Evolutionary conservation across 2,329 filamentous ascomycete species (phyloP), one percentile per base, ranked within the genome.

Genomic region (Colletotrichum karsti): DNA sequence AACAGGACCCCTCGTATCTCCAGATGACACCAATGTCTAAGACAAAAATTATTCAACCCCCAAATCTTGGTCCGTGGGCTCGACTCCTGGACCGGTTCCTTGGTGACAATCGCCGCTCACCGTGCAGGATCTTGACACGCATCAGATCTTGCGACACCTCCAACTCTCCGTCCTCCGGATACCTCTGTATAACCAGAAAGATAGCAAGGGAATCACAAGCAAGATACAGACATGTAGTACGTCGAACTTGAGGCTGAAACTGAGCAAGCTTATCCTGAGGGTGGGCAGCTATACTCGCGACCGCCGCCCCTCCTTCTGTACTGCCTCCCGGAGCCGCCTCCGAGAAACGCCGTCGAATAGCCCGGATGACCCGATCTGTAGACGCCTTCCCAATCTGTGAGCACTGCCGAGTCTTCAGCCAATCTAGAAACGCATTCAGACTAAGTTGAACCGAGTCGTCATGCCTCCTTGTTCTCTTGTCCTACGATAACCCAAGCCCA

Each of bases 361-460:
- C 24, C 54, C 55, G 30, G 39, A 39, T 54, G n/a, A 35, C 53
- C 26, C 30, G 12, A 54, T 44, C 20, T 22, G 15, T 35, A n/a
- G 55, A 35, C 46, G 46, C 48, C 61, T 37, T 54, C 53, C 26
- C 24, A 15, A 54, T 44, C 20, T 22, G 15, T 35, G 20, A 41
- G 28, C 46, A 55, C 48, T 54, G 41, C 39, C 41, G 28, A 22
- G 20, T 39, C 7, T 28, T 60, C 22, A 22, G 37, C 37, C 20
- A 28, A 24, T 51, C 33, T 37, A 37, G 44, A 28, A 50, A 64
- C 37, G 65, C 53, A 58, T 65, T 50, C 54, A 55, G 65, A 54
- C 46, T 54, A 54, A 55, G 37, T 48, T 53, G 59, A 57, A 35
- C 28, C 59, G 54, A 56, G 22, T 65, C 60, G 54, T 68, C 65